Evolutionary conservation across 1,284 basidiomycete genomes (phyloP), one percentile per base, ranked within the genome.

Genomic region (Tilletia walkeri): DNA sequence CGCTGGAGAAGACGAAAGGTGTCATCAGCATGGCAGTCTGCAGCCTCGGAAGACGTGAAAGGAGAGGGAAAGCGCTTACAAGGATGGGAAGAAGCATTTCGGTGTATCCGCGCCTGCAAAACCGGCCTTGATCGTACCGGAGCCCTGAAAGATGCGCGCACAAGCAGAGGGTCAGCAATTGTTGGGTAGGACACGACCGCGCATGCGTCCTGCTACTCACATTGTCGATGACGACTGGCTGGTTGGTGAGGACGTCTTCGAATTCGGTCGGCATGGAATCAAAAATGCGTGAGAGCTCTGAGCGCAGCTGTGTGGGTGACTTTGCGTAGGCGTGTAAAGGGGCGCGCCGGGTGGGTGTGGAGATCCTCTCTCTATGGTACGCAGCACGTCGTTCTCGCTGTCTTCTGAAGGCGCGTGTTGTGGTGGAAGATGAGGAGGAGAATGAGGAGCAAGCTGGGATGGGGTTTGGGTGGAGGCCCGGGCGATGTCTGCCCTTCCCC

Each of bases 191-290:
- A 70, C 38, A 45, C 61, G 65, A 24, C 18, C 50, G 54, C 75
- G 39, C 24, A 30, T 16, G 18, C 34, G 20, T 30, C 20, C 56
- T 24, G 10, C 30, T 10, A 53, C 73, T 69, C 56, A 72, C 76
- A 69, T 81, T 82, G 74, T 84, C 82, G 49, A 84, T 80, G 12
- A 84, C 82, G 63, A 84, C 82, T 14, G 82, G 82, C 70, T 84
- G 82, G 73, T 84, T 84, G 68, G 81, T 82, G 49, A 84, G 80
- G 59, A 82, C 82, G 65, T 84, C 81, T 66, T 82, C 79, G 53
- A 80, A 83, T 66, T 84, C 80, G 68, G 72, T 61, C 61, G 75
- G 75, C 72, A 77, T 75, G 34, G 34, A 45, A 14, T 45, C 41
- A 14, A 14, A 45, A 14, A 9, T 14, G 14, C 41, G 41, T 7